These are phyloP conservation scores for Gastrolobium bilobum DNA, from an alignment of 306 rosid genomes.

Conservation along the genomic window DNA sequence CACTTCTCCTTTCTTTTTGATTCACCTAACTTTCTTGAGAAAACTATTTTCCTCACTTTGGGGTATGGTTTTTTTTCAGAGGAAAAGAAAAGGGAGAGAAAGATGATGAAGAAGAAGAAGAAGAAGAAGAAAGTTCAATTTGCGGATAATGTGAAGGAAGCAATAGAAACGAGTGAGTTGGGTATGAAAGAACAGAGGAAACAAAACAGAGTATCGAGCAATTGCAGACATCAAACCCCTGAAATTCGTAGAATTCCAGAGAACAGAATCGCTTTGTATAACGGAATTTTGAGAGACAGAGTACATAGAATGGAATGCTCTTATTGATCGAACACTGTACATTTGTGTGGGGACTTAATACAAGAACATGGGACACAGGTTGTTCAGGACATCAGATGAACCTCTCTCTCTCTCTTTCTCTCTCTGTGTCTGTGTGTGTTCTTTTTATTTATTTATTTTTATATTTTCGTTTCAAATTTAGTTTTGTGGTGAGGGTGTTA, in stretches of 20 bases:
- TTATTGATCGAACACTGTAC: not conserved
- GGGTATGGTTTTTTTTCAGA: conserved; percentile 32
- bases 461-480: not conserved
- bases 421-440: not conserved
- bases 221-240: conserved; percentile 38
- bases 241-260: conserved; percentile 45
- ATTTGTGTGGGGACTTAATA: conserved; percentile 1
- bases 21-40: not conserved
- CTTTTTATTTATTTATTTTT: not conserved
- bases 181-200: conserved; percentile 49
- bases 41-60: not conserved
- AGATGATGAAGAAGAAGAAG: conserved; percentile 24
- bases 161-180: conserved; percentile 50
- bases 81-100: conserved; percentile 59
- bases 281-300: conserved; percentile 56
- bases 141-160: conserved; percentile 74
- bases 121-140: conserved; percentile 80
- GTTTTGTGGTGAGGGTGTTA: conserved; percentile 43
- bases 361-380: not conserved
- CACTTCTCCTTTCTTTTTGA: not conserved
- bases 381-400: not conserved
- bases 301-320: conserved; percentile 37
- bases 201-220: conserved; percentile 43
- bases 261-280: conserved; percentile 55
- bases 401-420: not conserved